Evolutionary conservation across 345 rosid species (phyloP), one percentile per base, ranked within the genome.

Genomic region (Laguncularia racemosa): DNA sequence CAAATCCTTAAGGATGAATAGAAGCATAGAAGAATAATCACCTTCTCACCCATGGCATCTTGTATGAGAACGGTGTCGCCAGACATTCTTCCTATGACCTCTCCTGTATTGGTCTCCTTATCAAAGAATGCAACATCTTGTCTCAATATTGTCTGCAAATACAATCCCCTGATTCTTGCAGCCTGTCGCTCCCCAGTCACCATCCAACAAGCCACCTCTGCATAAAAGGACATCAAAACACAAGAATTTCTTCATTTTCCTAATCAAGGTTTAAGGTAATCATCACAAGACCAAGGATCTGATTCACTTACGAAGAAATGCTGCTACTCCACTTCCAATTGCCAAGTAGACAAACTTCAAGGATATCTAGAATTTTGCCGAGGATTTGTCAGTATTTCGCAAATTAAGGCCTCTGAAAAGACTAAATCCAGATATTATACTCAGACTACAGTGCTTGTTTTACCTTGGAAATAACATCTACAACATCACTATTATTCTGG

Each of bases 31-130:
- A 14, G n/a, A 5, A 48, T 16, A 38, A 13, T 54, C 69, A 90
- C 97, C 86, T 88, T 91, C 67, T 91, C 97, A 11, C 97, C 97
- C 95, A 91, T 91, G 46, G 97, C 97, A 16, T 91, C 95, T 71
- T 88, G 96, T 55, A 91, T 91, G 28, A 91, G 84, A 48, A 85
- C 97, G 1, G 96, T 91, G 72, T 91, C 97, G 20, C 97, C 96
- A 4, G 97, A 91, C 97, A 91, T 91, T 71, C 97, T 83, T n/a
- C 91, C 85, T 12, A 91, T 75, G 16, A 91, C 96, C 78, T 91
- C 97, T 15, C 97, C 96, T 0, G 96, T 85, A 66, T 79, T 91
- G 40, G 95, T 80, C 74, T 88, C 95, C 51, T 74, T 67, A 26
- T 91, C 97, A 51, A 91, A 91, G 70, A 88, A 91, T 15, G 80